Evolutionary conservation across 1,284 basidiomycete species (phyloP).

Genomic region (Fomes fomentarius): DNA sequence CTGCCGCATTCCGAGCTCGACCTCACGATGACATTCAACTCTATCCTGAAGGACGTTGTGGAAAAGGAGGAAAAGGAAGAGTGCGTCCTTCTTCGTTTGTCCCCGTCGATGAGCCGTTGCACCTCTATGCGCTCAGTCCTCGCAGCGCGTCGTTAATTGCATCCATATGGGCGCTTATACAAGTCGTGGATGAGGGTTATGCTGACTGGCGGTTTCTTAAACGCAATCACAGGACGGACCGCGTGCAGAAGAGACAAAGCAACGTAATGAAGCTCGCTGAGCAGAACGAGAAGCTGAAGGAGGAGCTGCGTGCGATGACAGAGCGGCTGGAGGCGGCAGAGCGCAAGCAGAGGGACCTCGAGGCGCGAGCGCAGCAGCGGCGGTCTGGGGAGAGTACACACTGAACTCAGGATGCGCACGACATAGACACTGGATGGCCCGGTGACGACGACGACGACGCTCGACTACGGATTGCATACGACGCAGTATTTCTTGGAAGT

Average conservation of each 20-base stretch:
- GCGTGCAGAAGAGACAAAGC: slow-evolving; percentile 73
- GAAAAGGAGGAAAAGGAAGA: slow-evolving; percentile 28
- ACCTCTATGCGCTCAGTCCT: background rate
- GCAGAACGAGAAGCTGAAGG: slow-evolving; percentile 79
- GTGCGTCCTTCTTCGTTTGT: slow-evolving; percentile 7
- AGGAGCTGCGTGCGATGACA: slow-evolving; percentile 72
- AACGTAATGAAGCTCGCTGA: slow-evolving; percentile 74
- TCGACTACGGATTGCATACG: too few relatives aligned
- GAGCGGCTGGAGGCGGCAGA: slow-evolving; percentile 76
- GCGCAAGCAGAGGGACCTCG: slow-evolving; percentile 60
- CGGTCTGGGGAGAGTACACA: slow-evolving; percentile 17
- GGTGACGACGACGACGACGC: background rate
- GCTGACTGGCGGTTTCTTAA: slow-evolving; percentile 3
- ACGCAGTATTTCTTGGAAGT: background rate
- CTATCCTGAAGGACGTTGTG: slow-evolving; percentile 44
- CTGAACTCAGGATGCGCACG: background rate
- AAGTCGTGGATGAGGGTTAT: background rate
- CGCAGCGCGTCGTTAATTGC: too few relatives aligned
- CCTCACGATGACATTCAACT: slow-evolving; percentile 53
- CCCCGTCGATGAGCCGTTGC: background rate
- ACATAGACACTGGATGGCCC: background rate
- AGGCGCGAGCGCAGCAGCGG: slow-evolving; percentile 17
- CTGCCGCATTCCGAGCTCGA: slow-evolving; percentile 55
- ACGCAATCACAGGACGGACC: slow-evolving; percentile 51
- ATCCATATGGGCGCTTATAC: slow-evolving; percentile 7